Conservation (phyloP, 495 filamentous ascomycete genomes). For the Penicillium herquei region DNA sequence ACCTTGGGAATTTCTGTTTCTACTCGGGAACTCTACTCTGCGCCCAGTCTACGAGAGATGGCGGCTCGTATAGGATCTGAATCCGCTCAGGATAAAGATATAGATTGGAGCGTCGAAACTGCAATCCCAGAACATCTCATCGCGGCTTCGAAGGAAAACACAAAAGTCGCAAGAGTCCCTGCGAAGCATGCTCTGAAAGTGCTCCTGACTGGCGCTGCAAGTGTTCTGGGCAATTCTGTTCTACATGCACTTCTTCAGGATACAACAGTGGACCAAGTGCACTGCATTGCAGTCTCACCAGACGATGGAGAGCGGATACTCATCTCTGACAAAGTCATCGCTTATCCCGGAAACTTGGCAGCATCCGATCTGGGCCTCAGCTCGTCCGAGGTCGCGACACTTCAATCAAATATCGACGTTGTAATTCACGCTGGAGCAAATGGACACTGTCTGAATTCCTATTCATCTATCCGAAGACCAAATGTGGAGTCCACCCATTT, state of each 20-base stretch:
- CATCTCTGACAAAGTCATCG: not conserved
- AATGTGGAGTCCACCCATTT: too few relatives aligned
- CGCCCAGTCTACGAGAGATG: not conserved
- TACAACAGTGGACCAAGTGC: not conserved
- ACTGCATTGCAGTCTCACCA: not conserved
- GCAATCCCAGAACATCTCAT: not conserved
- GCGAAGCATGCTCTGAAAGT: not conserved
- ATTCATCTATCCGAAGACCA: too few relatives aligned
- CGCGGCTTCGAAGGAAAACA: not conserved
- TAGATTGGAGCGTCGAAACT: not conserved
- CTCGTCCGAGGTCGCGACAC: too few relatives aligned
- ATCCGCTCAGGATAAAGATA: not conserved
- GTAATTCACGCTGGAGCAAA: too few relatives aligned
- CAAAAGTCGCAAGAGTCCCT: not conserved
- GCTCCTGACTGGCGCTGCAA: not conserved
- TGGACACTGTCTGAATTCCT: too few relatives aligned
- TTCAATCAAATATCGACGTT: too few relatives aligned
- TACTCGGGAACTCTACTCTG: not conserved
- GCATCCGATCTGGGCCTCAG: not conserved
- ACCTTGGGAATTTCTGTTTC: not conserved
- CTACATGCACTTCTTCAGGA: not conserved
- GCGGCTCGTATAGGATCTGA: not conserved
- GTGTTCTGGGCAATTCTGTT: not conserved
- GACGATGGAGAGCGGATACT: not conserved
- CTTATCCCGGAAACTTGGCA: not conserved